These are phyloP conservation scores for Lolium rigidum DNA, from an alignment of 176 grass and related monocot species.

Conservation along the genomic window DNA sequence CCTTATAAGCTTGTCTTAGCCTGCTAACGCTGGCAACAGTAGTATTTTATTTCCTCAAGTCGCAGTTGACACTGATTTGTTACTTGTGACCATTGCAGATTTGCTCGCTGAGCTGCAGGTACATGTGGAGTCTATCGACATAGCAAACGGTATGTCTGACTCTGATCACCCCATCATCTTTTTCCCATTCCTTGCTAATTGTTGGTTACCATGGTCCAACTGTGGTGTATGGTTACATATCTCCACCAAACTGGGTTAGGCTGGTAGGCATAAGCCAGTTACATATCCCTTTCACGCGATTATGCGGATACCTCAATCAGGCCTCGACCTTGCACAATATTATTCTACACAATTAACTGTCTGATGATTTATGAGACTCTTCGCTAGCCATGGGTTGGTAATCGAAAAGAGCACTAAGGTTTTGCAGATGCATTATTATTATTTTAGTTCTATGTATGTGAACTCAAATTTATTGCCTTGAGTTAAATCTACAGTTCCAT, in stretches of 20 bases:
- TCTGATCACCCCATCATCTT: not conserved
- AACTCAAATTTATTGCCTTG: slow-evolving; percentile 30
- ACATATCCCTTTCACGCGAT: not conserved
- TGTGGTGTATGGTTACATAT: slow-evolving; percentile 3
- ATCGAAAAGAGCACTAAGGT: not conserved
- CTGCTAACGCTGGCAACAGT: not conserved
- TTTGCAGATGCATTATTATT: not conserved
- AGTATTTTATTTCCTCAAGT: not conserved
- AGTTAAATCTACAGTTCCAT: slow-evolving; percentile 54
- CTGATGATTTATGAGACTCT: slow-evolving; percentile 15
- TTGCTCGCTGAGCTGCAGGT: slow-evolving; percentile 81
- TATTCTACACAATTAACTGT: not conserved
- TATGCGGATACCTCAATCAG: slow-evolving; percentile 14
- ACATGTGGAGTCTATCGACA: slow-evolving; percentile 92
- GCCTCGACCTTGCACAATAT: not conserved
- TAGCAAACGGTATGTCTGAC: slow-evolving; percentile 69
- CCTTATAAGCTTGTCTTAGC: slow-evolving; percentile 8
- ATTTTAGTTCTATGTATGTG: slow-evolving; percentile 2
- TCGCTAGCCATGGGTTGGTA: slow-evolving; percentile 19
- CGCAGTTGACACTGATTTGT: slow-evolving; percentile 1
- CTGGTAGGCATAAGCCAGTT: not conserved
- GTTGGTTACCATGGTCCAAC: slow-evolving; percentile 4
- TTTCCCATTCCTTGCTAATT: not conserved
- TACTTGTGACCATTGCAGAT: slow-evolving; percentile 53
- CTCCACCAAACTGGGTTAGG: not conserved